Evolutionary conservation across 1,139 yeast genomes (phyloP), one percentile per base, ranked within the genome.

Genomic region (Trichomonascaceae sp.): DNA sequence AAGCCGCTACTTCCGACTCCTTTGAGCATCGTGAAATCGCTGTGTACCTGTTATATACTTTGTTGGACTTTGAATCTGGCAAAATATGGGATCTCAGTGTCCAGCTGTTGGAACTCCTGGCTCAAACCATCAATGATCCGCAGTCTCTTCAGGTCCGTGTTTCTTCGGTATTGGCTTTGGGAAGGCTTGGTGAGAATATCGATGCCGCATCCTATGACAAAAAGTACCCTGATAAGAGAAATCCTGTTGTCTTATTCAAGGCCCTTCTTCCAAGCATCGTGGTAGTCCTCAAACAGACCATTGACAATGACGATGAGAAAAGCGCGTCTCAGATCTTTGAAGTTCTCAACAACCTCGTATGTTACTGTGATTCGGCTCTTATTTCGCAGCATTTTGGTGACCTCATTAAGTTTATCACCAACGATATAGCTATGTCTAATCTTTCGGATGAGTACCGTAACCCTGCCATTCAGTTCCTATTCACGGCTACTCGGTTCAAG

Each of bases 401-500:
- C 56, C 79, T 93, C 64, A 75, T 90, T 60, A 81, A 83, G 62
- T 79, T 89, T 65, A 82, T 90, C 78, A 74, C 85, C 61, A 61
- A 60, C 52, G 89, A 88, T 70, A 82, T 91, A 62, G 82, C 96
- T 41, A 84, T 87, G 71, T 73, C 77, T 43, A 77, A 77, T 50
- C 72, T 87, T 56, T 96, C 88, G 60, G 90, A 86, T 62, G 97
- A 90, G 65, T 79, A 80, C 70, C 83, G 98, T 74, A 80, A 80
- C 57, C 87, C 85, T 66, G 95, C 96, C 50, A 78, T 95, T 64
- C 93, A 87, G 67, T 90, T 90, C 68, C 80, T 93, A 61, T 85
- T 87, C 58, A 82, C 95, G 51, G 85, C 88, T 60, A 84, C 87
- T 83, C 78, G 91, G 80, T 75, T 81, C 87, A 68, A 69, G 58